phyloP scores from a whole-genome alignment of 345 rosid species.

The Tarenaya hassleriana region DNA sequence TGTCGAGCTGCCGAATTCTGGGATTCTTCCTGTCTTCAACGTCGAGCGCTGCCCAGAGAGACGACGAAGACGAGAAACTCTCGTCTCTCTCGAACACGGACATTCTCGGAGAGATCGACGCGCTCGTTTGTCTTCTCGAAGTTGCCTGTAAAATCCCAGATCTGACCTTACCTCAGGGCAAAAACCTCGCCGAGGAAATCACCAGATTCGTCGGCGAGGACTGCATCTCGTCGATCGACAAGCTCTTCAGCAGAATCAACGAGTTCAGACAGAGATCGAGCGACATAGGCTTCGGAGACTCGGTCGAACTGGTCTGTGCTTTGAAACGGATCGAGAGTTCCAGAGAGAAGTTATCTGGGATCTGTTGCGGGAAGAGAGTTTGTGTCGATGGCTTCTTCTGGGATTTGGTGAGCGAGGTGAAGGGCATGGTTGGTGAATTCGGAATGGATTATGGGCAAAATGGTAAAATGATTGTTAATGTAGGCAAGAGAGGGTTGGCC shows the following conservation, averaged over 20 bases:
- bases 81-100: slow-evolving; percentile 41
- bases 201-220: slow-evolving; percentile 46
- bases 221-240: slow-evolving; percentile 43
- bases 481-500: slow-evolving; percentile 27
- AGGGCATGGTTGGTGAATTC: slow-evolving; percentile 25
- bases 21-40: slow-evolving; percentile 59
- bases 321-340: slow-evolving; percentile 50
- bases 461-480: slow-evolving; percentile 17
- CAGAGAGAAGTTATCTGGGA: slow-evolving; percentile 35
- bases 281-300: slow-evolving; percentile 47
- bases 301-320: slow-evolving; percentile 57
- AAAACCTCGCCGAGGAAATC: slow-evolving; percentile 38
- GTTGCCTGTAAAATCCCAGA: slow-evolving; percentile 50
- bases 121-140: slow-evolving; percentile 46
- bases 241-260: slow-evolving; percentile 40
- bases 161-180: slow-evolving; percentile 23
- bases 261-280: slow-evolving; percentile 54
- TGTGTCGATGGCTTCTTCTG: slow-evolving; percentile 44
- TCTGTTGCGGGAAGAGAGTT: slow-evolving; percentile 33
- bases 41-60: slow-evolving; percentile 42
- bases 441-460: slow-evolving; percentile 15
- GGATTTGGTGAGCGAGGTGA: slow-evolving; percentile 41
- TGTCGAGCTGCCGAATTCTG: slow-evolving; percentile 56
- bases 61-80: slow-evolving; percentile 43
- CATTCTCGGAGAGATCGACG: slow-evolving; percentile 48